Conservation (phyloP, 257 asterid genomes). For the Nemophila menziesii region DNA sequence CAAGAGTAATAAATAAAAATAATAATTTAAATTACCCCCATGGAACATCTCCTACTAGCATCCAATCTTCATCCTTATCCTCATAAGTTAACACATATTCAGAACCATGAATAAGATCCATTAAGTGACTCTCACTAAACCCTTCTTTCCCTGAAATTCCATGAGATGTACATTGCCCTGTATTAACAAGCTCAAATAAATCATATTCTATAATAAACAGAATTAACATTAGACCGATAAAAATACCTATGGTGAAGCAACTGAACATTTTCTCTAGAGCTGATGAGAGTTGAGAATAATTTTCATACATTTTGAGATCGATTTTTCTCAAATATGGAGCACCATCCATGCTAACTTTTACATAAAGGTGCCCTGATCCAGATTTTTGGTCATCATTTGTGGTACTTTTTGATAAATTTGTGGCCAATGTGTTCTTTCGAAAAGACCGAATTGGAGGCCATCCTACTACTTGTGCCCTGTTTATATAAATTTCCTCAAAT, state of each 20-base stretch:
- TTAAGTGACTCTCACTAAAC: slow-evolving; percentile 44
- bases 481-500: slow-evolving; percentile 4
- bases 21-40: slow-evolving; percentile 87
- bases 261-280: slow-evolving; percentile 80
- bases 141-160: slow-evolving; percentile 34
- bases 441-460: slow-evolving; percentile 88
- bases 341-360: slow-evolving; percentile 87
- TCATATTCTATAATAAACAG: not conserved
- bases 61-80: slow-evolving; percentile 82
- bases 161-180: slow-evolving; percentile 50
- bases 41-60: slow-evolving; percentile 91
- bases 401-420: slow-evolving; percentile 27
- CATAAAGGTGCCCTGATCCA: slow-evolving; percentile 43
- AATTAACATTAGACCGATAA: not conserved
- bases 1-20: not conserved
- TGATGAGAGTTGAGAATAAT: slow-evolving; percentile 52
- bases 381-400: slow-evolving; percentile 24
- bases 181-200: not conserved
- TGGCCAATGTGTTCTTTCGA: slow-evolving; percentile 50
- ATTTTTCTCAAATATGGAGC: slow-evolving; percentile 83
- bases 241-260: slow-evolving; percentile 67
- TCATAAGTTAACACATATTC: slow-evolving; percentile 66
- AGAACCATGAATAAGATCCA: slow-evolving; percentile 54
- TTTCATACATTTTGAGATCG: slow-evolving; percentile 49
- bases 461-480: slow-evolving; percentile 81